Evolutionary conservation across 1,139 yeast species (phyloP).

Genomic region (Yamadazyma dendronema): DNA sequence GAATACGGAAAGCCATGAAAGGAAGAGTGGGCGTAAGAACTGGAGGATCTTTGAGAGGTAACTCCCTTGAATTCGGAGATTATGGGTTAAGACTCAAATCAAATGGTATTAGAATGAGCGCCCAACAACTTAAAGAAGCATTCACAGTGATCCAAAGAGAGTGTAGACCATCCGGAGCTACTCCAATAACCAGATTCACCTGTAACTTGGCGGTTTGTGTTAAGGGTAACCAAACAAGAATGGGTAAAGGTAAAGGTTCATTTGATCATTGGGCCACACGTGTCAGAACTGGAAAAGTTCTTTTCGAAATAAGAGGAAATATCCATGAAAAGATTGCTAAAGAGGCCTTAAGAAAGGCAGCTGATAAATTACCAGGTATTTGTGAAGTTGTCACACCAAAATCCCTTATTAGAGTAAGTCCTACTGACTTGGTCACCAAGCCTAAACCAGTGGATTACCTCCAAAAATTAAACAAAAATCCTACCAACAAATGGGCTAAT

Average conservation of each 20-base stretch:
- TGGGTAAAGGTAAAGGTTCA: conserved; percentile 99
- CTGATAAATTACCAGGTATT: conserved; percentile 88
- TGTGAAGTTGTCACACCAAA: conserved; percentile 78
- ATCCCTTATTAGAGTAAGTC: conserved; percentile 71
- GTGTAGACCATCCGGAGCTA: conserved; percentile 70
- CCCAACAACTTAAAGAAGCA: conserved; percentile 88
- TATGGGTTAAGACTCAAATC: conserved; percentile 86
- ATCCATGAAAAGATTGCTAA: conserved; percentile 89
- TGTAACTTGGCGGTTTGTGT: conserved; percentile 90
- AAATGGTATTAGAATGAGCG: conserved; percentile 84
- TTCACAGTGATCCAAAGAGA: conserved; percentile 81
- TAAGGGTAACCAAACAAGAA: conserved; percentile 98
- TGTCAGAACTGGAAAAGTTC: conserved; percentile 91
- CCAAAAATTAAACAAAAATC: conserved; percentile 54
- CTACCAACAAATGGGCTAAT: conserved; percentile 62
- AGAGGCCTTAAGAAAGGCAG: conserved; percentile 89
- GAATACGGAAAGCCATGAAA: conserved; percentile 79
- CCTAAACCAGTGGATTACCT: conserved; percentile 53
- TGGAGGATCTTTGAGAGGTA: conserved; percentile 93
- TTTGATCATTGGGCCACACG: conserved; percentile 97
- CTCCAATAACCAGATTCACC: conserved; percentile 74
- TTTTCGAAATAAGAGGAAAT: conserved; percentile 79
- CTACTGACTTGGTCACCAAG: conserved; percentile 44
- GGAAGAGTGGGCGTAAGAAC: conserved; percentile 94
- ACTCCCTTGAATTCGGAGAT: conserved; percentile 73